These are phyloP conservation scores for Candida xiaguanensis DNA, from an alignment of 805 yeast species.

Conservation along the genomic window DNA sequence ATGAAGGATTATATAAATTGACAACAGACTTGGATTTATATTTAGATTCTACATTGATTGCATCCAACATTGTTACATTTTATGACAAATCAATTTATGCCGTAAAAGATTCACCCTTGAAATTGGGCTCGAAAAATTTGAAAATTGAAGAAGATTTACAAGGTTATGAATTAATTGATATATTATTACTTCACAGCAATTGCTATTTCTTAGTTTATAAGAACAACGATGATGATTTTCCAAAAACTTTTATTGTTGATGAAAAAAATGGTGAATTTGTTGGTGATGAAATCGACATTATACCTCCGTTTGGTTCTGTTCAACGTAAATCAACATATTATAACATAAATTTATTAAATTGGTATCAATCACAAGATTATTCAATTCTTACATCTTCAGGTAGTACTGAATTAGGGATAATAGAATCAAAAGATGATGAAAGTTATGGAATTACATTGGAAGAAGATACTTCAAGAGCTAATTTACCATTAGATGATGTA, in stretches of 20 bases:
- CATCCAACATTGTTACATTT: conserved; percentile 6
- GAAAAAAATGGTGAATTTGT: conserved; percentile 6
- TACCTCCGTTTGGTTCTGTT: conserved; percentile 51
- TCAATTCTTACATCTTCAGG: conserved; percentile 56
- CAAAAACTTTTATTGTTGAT: conserved; percentile 21
- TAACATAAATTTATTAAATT: conserved; percentile 31
- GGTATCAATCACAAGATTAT: conserved; percentile 31
- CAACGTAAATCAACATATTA: conserved; percentile 48
- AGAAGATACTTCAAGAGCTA: conserved; percentile 71
- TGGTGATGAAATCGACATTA: conserved; percentile 32
- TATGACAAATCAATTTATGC: conserved; percentile 3
- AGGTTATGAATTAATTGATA: conserved; percentile 4
- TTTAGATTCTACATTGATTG: conserved; percentile 3
- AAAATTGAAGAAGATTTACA: conserved; percentile 7
- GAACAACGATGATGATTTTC: conserved; percentile 25
- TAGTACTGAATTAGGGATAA: conserved; percentile 49
- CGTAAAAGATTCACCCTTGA: neutral
- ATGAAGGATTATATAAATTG: conserved; percentile 4
- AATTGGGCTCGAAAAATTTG: conserved; percentile 1
- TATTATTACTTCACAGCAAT: conserved; percentile 1
- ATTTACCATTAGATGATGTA: conserved; percentile 65
- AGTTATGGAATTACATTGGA: conserved; percentile 37
- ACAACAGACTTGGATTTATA: conserved; percentile 1
- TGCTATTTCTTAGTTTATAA: conserved; percentile 14
- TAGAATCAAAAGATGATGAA: conserved; percentile 8